Evolutionary conservation across 2,329 filamentous ascomycete genomes (phyloP).

Genomic region (Didymella sp.): DNA sequence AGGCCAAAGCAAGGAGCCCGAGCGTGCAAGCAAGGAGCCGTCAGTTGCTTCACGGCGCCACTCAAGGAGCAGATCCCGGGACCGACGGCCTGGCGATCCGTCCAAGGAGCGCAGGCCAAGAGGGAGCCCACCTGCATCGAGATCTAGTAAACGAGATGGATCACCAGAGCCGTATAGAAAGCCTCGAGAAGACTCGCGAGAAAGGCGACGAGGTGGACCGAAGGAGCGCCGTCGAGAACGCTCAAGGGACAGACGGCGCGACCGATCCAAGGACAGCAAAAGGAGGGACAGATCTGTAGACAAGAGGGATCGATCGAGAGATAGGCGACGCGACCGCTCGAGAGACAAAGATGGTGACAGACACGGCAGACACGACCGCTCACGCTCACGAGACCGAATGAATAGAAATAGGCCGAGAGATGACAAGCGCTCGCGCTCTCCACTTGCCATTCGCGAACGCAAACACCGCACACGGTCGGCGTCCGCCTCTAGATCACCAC

Average conservation of each 20-base stretch:
- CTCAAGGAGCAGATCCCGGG: conserved; percentile 27
- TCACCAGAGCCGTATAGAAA: conserved; percentile 43
- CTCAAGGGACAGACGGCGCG: conserved; percentile 29
- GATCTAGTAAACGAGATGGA: conserved; percentile 16
- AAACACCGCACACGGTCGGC: conserved; percentile 37
- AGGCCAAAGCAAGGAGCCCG: conserved; percentile 17
- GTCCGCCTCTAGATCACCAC: conserved; percentile 36
- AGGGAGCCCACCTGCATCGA: conserved; percentile 23
- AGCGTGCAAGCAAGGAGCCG: conserved; percentile 22
- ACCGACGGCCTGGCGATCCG: conserved; percentile 18
- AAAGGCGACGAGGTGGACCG: conserved; percentile 23
- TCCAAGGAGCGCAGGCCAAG: conserved; percentile 25
- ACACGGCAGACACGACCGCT: conserved; percentile 19
- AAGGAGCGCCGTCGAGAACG: conserved; percentile 21
- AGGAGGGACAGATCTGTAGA: conserved; percentile 22
- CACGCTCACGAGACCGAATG: conserved; percentile 25
- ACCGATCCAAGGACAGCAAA: conserved; percentile 26
- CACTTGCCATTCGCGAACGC: conserved; percentile 32
- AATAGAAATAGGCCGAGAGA: conserved; percentile 25
- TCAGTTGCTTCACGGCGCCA: conserved; percentile 18
- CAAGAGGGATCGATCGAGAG: conserved; percentile 27
- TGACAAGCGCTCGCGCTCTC: conserved; percentile 34
- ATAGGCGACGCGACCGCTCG: conserved; percentile 22
- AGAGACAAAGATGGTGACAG: conserved; percentile 29
- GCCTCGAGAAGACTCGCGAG: conserved; percentile 26